A percentile compares a stretch with the other conserved stretches of the same genome.
phyloP scores from a whole-genome alignment of 192 early-diverging fungal species.

The Coemansia erecta region DNA sequence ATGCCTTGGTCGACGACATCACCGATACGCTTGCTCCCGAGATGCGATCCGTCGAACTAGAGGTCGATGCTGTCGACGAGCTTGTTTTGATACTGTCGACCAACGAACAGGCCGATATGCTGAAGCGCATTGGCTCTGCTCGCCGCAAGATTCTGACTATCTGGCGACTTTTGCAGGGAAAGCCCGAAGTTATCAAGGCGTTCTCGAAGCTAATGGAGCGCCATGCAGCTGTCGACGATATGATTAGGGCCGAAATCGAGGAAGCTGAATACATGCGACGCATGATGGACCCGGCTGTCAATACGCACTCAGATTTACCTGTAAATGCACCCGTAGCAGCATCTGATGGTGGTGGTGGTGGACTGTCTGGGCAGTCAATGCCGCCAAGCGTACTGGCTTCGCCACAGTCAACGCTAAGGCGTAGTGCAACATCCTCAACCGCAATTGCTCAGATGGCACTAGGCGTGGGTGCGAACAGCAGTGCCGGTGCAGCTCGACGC shows the following conservation, averaged over 20 bases:
- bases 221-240: conserved; percentile 28
- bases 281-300: conserved; percentile 3
- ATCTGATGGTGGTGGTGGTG: not conserved
- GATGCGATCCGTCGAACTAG: too few species aligned
- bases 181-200: too few species aligned
- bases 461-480: not conserved
- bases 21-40: too few species aligned
- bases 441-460: conserved; percentile 12
- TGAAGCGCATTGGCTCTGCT: too few species aligned
- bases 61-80: too few species aligned
- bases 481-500: not conserved
- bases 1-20: too few species aligned
- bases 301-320: too few species aligned
- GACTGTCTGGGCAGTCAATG: not conserved
- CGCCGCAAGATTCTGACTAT: too few species aligned
- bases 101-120: too few species aligned
- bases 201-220: conserved; percentile 64
- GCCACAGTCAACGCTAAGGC: conserved; percentile 9
- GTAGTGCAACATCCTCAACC: conserved; percentile 6
- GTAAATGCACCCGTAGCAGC: not conserved
- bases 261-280: conserved; percentile 10
- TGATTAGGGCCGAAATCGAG: too few species aligned
- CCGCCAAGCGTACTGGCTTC: conserved; percentile 1
- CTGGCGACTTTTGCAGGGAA: too few species aligned
- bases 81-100: too few species aligned